These are phyloP conservation scores for Phytopythium chamaehyphon DNA, from an alignment of 352 stramenopile species.

Conservation along the genomic window DNA sequence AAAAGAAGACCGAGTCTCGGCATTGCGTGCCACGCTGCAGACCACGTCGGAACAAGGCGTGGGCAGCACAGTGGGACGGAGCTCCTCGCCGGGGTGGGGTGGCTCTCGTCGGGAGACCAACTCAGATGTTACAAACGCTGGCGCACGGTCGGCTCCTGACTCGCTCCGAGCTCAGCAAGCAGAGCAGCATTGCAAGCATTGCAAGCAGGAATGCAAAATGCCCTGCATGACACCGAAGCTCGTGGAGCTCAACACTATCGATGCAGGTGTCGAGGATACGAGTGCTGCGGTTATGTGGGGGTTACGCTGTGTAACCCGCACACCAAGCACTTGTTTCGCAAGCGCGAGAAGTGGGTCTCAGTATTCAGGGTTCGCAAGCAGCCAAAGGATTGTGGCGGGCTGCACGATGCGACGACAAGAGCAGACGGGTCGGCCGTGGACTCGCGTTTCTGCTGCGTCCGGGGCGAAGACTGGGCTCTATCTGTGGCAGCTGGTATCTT, in stretches of 20 bases:
- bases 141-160: not conserved
- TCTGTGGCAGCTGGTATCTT: no score
- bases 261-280: no score
- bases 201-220: no score
- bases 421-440: not conserved
- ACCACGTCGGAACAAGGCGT: conserved; percentile 7
- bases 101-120: not conserved
- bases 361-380: not conserved
- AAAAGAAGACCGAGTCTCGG: no score
- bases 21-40: not conserved
- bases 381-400: conserved; percentile 8
- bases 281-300: no score
- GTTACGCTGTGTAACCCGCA: no score
- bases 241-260: no score
- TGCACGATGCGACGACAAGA: conserved; percentile 3
- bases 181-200: no score
- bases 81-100: not conserved
- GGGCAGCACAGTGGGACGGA: not conserved
- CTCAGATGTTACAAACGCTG: conserved; percentile 6
- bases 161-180: not conserved
- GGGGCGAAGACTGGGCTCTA: no score
- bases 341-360: not conserved
- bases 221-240: no score
- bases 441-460: not conserved
- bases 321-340: no score